Base-by-base conservation (phyloP, 805 yeast species). In the Starmerella davenportii region DNA sequence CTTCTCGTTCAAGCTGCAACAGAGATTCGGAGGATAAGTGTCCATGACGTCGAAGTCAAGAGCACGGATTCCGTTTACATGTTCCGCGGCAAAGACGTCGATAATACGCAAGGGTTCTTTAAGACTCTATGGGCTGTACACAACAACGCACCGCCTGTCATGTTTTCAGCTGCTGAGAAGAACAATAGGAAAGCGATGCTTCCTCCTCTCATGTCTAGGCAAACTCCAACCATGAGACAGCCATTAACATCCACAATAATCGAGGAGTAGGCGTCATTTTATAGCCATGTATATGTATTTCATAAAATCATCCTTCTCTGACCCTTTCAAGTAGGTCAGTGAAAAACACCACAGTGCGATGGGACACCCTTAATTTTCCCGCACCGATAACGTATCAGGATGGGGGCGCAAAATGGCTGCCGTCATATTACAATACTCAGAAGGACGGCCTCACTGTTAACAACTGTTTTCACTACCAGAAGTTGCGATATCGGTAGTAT, bases 61-160 rank as follows among this genome's bases (percentile, higher is more conserved):
- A 28, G 47, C 7, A 27, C 28, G 5, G 48, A 42, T 11, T 51
- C 40, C 21, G 50, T 47, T 7, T 51, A 41, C 36, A 51, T 51
- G 53, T 48, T 51, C 45, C 45, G 54, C 7, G 40, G 48, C 19
- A 46, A 52, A 15, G 49, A 43, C 20, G 34, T 47, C 7, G 48
- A 45, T 15, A 39, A 41, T 17, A 37, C 51, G 13, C 44, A 42
- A 35, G 30, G 43, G 33, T 45, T 49, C 32, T 46, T 32, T 41
- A 32, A 41, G 8, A 39, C 46, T 1, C 31, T 51, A 5, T 36
- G 40, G 38, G 36, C 49, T 1, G 35, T 50, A 5, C 42, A 40
- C 17, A 29, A 29, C 13, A 17, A 29, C 13, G 19, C 9, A 7
- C 16, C 16, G 5, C 5, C 15, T 14, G 15, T 7, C 19, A 29